Conservation (phyloP, 1,284 basidiomycete species). For the Melampsora larici-populina region DNA sequence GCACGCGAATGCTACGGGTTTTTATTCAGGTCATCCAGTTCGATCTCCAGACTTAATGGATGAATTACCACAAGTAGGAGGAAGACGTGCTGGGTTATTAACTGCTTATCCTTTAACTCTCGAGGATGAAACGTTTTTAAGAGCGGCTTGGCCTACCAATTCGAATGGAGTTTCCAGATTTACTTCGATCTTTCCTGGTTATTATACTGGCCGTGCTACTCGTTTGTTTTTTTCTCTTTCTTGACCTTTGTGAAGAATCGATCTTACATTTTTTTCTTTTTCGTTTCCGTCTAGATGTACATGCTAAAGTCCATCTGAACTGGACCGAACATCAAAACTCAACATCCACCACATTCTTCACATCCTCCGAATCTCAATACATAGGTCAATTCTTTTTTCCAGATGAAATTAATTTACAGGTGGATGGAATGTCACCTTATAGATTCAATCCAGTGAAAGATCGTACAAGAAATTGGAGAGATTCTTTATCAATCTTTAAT, state of each 20-base stretch:
- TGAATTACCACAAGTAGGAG: constrained; percentile 53
- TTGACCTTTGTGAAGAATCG: neutral
- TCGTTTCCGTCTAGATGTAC: constrained; percentile 52
- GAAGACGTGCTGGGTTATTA: constrained; percentile 54
- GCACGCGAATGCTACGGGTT: constrained; percentile 58
- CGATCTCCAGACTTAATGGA: constrained; percentile 53
- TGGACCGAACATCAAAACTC: constrained; percentile 55
- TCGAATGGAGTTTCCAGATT: constrained; percentile 66
- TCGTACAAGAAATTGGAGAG: constrained; percentile 57
- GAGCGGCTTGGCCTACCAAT: constrained; percentile 68
- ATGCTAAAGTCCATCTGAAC: constrained; percentile 54
- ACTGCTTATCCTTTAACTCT: constrained; percentile 55
- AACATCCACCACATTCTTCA: constrained; percentile 48
- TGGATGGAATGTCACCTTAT: constrained; percentile 52
- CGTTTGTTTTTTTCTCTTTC: constrained; percentile 51
- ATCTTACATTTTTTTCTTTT: neutral
- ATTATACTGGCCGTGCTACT: constrained; percentile 56
- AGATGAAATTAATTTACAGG: constrained; percentile 60
- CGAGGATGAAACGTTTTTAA: constrained; percentile 59
- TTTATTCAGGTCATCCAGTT: constrained; percentile 58
- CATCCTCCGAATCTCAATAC: constrained; percentile 58
- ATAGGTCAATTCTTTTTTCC: constrained; percentile 68
- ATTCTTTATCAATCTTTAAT: constrained; percentile 56
- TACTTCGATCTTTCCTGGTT: constrained; percentile 68
- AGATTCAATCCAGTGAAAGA: constrained; percentile 50